Evolutionary conservation across 2,329 filamentous ascomycete species (phyloP).

Genomic region (Fusarium floridanum): DNA sequence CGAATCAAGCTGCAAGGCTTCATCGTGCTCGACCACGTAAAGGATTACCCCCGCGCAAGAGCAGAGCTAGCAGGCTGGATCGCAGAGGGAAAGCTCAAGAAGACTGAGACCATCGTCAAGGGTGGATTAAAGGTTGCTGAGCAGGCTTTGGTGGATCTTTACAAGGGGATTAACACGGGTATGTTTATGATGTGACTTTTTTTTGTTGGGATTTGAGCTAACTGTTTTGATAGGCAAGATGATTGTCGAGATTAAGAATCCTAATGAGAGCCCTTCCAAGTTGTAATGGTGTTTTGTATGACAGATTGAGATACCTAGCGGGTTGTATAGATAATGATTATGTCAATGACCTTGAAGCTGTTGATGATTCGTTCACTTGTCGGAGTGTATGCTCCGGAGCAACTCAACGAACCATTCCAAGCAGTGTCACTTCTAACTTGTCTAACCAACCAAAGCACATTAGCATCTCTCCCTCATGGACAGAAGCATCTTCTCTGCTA

Average conservation of each 20-base stretch:
- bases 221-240: constrained; percentile 59
- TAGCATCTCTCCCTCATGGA: neutral
- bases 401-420: neutral
- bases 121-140: constrained; percentile 77
- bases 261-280: constrained; percentile 48
- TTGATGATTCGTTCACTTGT: neutral
- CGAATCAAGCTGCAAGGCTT: constrained; percentile 77
- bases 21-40: constrained; percentile 77
- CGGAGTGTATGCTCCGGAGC: neutral
- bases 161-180: constrained; percentile 76
- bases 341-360: constrained; percentile 17
- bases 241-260: constrained; percentile 49
- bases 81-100: constrained; percentile 77
- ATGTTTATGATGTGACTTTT: neutral
- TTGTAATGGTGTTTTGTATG: constrained; percentile 33
- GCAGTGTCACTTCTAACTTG: neutral
- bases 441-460: neutral
- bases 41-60: constrained; percentile 69
- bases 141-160: constrained; percentile 73
- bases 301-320: constrained; percentile 12
- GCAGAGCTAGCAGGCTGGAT: constrained; percentile 77
- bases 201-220: neutral
- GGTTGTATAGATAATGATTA: constrained; percentile 37
- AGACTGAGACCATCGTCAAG: constrained; percentile 77
- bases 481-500: neutral